A percentile compares a stretch with the other conserved stretches of the same genome.
phyloP scores from a whole-genome alignment of 1,284 basidiomycete genomes.

The Wallemia ichthyophaga region DNA sequence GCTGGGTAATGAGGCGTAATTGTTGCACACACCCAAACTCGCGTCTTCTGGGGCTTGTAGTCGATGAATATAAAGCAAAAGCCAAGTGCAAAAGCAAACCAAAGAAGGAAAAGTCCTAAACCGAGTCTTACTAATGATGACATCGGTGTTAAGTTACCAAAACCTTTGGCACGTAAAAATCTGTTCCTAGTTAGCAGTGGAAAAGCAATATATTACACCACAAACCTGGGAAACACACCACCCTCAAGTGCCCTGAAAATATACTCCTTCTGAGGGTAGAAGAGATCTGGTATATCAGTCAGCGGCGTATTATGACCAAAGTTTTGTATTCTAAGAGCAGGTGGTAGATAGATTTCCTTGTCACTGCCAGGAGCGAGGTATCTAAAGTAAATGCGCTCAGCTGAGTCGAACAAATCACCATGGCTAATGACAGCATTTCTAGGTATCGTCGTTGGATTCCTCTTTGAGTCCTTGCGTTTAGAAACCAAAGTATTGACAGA shows the following conservation, averaged over 20 bases:
- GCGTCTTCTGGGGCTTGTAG: constrained; percentile 52
- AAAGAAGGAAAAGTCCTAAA: constrained; percentile 54
- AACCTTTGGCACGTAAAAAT: constrained; percentile 88
- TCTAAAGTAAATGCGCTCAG: constrained; percentile 78
- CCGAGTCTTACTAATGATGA: constrained; percentile 57
- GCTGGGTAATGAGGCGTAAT: background rate
- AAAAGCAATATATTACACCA: background rate
- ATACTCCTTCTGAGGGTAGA: constrained; percentile 88
- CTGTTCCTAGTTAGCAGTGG: constrained; percentile 17
- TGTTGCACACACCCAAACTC: constrained; percentile 54
- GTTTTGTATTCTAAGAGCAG: constrained; percentile 42
- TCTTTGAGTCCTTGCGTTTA: background rate
- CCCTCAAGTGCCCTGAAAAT: constrained; percentile 91
- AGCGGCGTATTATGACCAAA: constrained; percentile 29
- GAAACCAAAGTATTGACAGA: background rate
- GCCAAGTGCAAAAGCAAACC: constrained; percentile 64
- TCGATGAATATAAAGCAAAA: constrained; percentile 86
- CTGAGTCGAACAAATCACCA: constrained; percentile 60
- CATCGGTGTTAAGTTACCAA: constrained; percentile 79
- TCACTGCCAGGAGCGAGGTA: constrained; percentile 38
- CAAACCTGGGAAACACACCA: constrained; percentile 47
- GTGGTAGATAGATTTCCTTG: constrained; percentile 78
- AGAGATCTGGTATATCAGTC: constrained; percentile 83
- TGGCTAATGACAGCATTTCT: constrained; percentile 70
- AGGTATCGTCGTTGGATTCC: constrained; percentile 23